Percentiles rank a stretch among this genome's conserved stretches.
Conservation (phyloP, 768 basidiomycete species). For the Tulasnella sp. region DNA sequence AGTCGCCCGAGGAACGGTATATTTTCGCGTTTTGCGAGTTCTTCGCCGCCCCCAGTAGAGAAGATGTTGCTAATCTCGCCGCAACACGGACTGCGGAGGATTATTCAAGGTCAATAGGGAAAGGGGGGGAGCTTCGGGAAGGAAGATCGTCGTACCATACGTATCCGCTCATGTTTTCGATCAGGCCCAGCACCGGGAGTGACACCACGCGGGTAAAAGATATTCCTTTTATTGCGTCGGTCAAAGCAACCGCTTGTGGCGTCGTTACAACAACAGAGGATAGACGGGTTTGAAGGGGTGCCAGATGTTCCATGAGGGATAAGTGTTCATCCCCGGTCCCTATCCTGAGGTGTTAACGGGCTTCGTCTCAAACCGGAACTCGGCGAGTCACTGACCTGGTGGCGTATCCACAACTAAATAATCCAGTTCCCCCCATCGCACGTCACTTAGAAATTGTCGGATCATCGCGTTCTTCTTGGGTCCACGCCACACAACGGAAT, state of each 20-base stretch:
- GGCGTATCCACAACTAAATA: conserved; percentile 94
- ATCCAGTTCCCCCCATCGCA: conserved; percentile 92
- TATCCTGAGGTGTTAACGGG: conserved; percentile 36
- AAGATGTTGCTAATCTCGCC: conserved; percentile 93
- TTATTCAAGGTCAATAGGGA: background rate
- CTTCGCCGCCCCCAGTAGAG: conserved; percentile 87
- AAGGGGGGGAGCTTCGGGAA: background rate
- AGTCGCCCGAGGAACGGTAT: conserved; percentile 79
- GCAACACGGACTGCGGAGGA: conserved; percentile 65
- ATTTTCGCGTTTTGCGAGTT: conserved; percentile 72
- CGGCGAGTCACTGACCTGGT: conserved; percentile 60
- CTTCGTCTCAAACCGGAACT: background rate
- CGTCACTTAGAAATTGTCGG: conserved; percentile 87
- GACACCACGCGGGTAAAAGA: conserved; percentile 88
- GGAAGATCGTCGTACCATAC: conserved; percentile 51
- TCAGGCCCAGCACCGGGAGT: conserved; percentile 81
- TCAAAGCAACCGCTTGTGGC: conserved; percentile 92
- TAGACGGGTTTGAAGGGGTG: conserved; percentile 71
- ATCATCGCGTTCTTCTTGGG: conserved; percentile 99
- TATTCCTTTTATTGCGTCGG: conserved; percentile 93
- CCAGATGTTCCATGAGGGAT: conserved; percentile 88
- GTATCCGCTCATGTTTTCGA: conserved; percentile 99
- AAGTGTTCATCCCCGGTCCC: conserved; percentile 99
- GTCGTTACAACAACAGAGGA: conserved; percentile 92
- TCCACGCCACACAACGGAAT: conserved; percentile 96